Percentiles rank a stretch among this genome's conserved stretches.
phyloP scores from a whole-genome alignment of 2,329 filamentous ascomycete genomes.

The Trichoderma sp. region DNA sequence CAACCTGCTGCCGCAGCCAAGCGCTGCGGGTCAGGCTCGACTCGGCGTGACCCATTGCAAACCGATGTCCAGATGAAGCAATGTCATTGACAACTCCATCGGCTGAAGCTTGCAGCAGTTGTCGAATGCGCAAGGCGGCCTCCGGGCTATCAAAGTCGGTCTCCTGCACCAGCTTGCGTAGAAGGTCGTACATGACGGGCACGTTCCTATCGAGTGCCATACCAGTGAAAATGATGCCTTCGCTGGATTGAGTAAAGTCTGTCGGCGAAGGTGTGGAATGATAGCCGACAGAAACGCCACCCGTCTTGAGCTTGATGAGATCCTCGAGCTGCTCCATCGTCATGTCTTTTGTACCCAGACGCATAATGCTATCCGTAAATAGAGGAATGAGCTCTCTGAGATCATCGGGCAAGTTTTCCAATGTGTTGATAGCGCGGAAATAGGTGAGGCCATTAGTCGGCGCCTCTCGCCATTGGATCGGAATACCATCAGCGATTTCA shows the following conservation, averaged over 20 bases:
- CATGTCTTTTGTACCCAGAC: conserved; percentile 81
- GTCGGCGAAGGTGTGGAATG: conserved; percentile 76
- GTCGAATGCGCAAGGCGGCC: conserved; percentile 76
- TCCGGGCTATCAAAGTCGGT: conserved; percentile 86
- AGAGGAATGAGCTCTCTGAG: conserved; percentile 80
- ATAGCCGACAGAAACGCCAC: conserved; percentile 81
- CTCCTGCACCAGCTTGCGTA: conserved; percentile 76
- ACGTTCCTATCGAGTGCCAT: conserved; percentile 89
- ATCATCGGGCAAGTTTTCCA: conserved; percentile 78
- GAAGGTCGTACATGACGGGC: conserved; percentile 82
- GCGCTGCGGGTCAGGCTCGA: conserved; percentile 71
- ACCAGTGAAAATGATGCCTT: conserved; percentile 80
- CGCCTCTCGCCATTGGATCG: conserved; percentile 86
- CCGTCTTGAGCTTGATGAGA: conserved; percentile 92
- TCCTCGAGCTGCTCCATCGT: conserved; percentile 95
- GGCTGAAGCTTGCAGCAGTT: conserved; percentile 80
- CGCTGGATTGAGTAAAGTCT: conserved; percentile 66
- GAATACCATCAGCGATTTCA: conserved; percentile 60
- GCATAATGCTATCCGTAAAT: conserved; percentile 90
- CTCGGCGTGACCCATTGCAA: conserved; percentile 79
- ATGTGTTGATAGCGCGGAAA: conserved; percentile 80
- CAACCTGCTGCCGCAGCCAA: conserved; percentile 76
- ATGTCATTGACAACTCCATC: conserved; percentile 91
- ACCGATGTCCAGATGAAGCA: conserved; percentile 84
- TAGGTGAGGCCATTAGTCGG: conserved; percentile 96